Evolutionary conservation across 2,329 filamentous ascomycete species (phyloP), one percentile per base, ranked within the genome.

Genomic region (Colletotrichum sp.): DNA sequence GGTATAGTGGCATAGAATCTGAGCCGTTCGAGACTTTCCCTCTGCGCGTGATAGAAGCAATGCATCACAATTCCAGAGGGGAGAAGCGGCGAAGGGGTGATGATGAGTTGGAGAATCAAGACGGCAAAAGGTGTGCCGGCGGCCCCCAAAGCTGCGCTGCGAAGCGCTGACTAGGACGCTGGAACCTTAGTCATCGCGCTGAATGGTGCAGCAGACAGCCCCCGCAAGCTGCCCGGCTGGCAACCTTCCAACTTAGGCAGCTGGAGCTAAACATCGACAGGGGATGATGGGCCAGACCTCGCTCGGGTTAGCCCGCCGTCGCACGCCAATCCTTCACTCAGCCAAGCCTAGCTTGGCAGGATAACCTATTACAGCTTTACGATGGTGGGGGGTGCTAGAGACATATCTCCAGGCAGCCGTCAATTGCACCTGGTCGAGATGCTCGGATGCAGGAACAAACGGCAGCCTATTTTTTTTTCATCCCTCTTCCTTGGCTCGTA

Each of bases 321-420:
- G 55, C 64, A 36, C 48, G n/a, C 14, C 16, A 66, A 66, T 55
- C 63, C 48, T 58, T 43, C n/a, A 34, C 43, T 32, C 30, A 48
- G 24, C 26, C 52, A 24, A 4, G 43, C 14, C 10, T 16, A 66
- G 16, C 8, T 55, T n/a, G 43, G 28, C 28, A 67, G 38, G 38
- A 56, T 56, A 56, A 32, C 26, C 52, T 73, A 43, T 55, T 69
- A 30, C 52, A 32, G 28, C 28, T 24, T 55, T 38, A 63, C 59
- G 59, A 61, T 26, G 32, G 59, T 26, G 26, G 24, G 36, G 36
- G 63, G 38, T 36, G 14, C 24, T 4, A 48, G 24, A 66, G 38
- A 32, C 26, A 48, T 24, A 18, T 21, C 48, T 75, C 73, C 14
- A 75, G 73, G 73, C 73, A 75, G 73, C 69, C 73, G 32, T 52